These are phyloP conservation scores for Populus davidiana DNA, from an alignment of 345 rosid species.

Conservation along the genomic window DNA sequence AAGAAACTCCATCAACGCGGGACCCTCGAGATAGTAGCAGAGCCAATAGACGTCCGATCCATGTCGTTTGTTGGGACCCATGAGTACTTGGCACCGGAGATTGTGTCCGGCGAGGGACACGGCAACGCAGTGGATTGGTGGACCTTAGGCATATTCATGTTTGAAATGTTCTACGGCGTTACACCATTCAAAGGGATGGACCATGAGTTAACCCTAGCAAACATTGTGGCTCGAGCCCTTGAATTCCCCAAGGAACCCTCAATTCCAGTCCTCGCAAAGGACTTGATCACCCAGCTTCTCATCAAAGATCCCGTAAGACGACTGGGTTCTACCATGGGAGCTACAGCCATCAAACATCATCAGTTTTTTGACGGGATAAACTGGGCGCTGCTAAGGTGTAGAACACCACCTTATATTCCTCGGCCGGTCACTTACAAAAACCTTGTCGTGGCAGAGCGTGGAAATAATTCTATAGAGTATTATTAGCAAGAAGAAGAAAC, in stretches of 20 bases:
- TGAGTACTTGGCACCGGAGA: constrained; percentile 68
- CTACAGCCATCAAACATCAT: constrained; percentile 49
- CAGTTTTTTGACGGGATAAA: constrained; percentile 50
- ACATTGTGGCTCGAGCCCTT: constrained; percentile 59
- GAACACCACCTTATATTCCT: constrained; percentile 47
- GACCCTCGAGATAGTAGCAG: constrained; percentile 47
- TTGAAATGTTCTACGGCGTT: constrained; percentile 49
- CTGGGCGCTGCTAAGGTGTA: constrained; percentile 63
- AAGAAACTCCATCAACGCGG: constrained; percentile 29
- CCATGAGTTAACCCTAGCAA: constrained; percentile 55
- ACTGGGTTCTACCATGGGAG: constrained; percentile 60
- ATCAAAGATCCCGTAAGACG: constrained; percentile 49
- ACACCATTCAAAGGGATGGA: constrained; percentile 59
- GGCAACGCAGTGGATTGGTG: constrained; percentile 76
- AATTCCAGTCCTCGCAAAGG: constrained; percentile 42
- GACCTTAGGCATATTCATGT: constrained; percentile 61
- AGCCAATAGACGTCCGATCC: constrained; percentile 56
- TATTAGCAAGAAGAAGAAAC: not conserved
- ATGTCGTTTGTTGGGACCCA: constrained; percentile 70
- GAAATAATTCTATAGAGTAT: not conserved
- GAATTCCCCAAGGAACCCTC: constrained; percentile 61
- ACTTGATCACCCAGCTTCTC: constrained; percentile 49
- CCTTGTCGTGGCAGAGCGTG: not conserved
- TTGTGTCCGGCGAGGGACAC: constrained; percentile 60
- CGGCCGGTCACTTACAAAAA: constrained; percentile 1